Base-by-base conservation (phyloP, 2,329 filamentous ascomycete genomes). In the Penicillium sp. region DNA sequence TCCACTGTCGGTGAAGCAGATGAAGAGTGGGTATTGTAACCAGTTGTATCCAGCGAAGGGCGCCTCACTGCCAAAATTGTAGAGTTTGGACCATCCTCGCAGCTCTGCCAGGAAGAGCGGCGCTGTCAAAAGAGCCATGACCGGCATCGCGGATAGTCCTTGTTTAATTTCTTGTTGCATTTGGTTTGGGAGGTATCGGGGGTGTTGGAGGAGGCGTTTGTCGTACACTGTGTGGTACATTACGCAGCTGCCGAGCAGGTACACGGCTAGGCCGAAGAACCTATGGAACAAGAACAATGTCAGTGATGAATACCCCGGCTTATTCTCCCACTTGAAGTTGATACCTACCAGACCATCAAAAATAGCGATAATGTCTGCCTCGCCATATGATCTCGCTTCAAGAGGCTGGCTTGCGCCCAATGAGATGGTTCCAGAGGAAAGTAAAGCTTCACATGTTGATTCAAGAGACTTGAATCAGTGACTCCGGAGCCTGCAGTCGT, bases 171-270 rank as follows among this genome's bases (percentile, higher is more conserved):
- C 94, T 65, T 91, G 85, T 58, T 83, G 82, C 66, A 97, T 88
- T 76, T 97, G 94, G 77, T 96, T 92, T 79, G 92, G 95, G 70
- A 97, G 88, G 78, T 92, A 97, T 72, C 93, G 93, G 34, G 94
- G 94, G 75, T 98, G 93, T 57, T 90, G 81, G 76, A 94, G 86
- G 47, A 91, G 92, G 42, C 86, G 84, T 76, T 97, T 95, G 80
- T 97, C 93, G 79, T 96, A 97, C 71, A 97, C 83, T 77, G 96
- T 88, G 72, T 89, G 69, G 78, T 96, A 98, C 37, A 92, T 95
- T 25, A 96, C 80, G 3, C 88, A 84, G 15, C 92, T 90, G 73
- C 91, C 92, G 64, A 90, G 67, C 75, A 93, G 96, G 83, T 97
- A 98, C 60, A 95, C 81, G 50, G 91, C 63, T 38, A 92, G 76